These are phyloP conservation scores for Paraglomus brasilianum DNA, from an alignment of 192 early-diverging fungal species.

Conservation along the genomic window DNA sequence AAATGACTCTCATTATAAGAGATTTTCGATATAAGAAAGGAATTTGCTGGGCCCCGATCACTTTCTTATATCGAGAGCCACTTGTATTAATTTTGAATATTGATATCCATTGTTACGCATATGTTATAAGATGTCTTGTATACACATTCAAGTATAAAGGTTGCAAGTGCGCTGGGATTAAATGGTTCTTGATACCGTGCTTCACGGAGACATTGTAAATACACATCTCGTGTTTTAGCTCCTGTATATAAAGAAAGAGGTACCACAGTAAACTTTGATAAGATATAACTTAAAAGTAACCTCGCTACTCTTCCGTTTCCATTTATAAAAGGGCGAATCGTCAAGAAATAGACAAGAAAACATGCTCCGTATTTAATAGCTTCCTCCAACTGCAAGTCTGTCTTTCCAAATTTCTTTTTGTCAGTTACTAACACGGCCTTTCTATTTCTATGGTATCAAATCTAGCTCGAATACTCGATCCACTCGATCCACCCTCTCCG, in stretches of 20 bases:
- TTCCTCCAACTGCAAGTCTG: conserved; percentile 21
- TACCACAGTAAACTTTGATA: conserved; percentile 25
- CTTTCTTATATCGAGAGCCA: too few species aligned
- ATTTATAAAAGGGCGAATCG: conserved; percentile 21
- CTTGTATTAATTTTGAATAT: conserved; percentile 9
- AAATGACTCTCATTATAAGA: too few species aligned
- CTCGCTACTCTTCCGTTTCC: conserved; percentile 30
- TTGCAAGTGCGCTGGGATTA: conserved; percentile 21
- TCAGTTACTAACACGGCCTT: too few species aligned
- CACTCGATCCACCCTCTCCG: too few species aligned
- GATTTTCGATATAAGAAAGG: too few species aligned
- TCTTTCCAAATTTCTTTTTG: conserved; percentile 15
- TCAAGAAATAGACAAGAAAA: not conserved
- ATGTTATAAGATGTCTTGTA: conserved; percentile 16
- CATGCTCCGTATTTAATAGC: conserved; percentile 24
- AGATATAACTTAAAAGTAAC: conserved; percentile 25
- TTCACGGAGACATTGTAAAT: conserved; percentile 26
- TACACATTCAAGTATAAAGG: conserved; percentile 23
- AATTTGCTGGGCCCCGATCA: too few species aligned
- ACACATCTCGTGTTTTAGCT: conserved; percentile 23
- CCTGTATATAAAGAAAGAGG: conserved; percentile 24
- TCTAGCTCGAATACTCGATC: too few species aligned
- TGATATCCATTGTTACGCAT: conserved; percentile 24
- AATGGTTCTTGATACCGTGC: conserved; percentile 11
- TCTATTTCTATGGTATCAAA: too few species aligned